Percentiles rank a stretch among this genome's conserved stretches.
phyloP scores from a whole-genome alignment of 2,329 filamentous ascomycete species.

The Cercospora zeina region DNA sequence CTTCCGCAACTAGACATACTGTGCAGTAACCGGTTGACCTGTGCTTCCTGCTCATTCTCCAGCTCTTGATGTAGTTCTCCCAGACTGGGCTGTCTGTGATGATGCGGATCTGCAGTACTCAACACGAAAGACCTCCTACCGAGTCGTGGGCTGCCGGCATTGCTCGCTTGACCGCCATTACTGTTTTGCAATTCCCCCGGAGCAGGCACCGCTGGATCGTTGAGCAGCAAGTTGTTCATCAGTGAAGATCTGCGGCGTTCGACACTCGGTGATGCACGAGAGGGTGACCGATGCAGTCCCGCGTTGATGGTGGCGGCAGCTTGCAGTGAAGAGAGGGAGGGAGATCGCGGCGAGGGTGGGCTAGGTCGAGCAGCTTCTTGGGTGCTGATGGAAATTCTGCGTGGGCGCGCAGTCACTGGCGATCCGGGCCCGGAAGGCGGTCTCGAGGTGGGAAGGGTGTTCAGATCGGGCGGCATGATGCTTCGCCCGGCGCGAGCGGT shows the following conservation, averaged over 20 bases:
- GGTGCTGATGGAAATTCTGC: conserved; percentile 40
- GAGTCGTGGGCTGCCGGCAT: conserved; percentile 31
- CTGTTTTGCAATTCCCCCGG: conserved; percentile 67
- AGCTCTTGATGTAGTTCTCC: conserved; percentile 78
- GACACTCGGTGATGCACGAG: conserved; percentile 46
- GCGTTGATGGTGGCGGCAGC: conserved; percentile 77
- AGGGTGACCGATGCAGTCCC: conserved; percentile 53
- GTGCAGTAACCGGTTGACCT: conserved; percentile 74
- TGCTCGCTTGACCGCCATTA: conserved; percentile 36
- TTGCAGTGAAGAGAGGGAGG: conserved; percentile 68
- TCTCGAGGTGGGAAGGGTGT: conserved; percentile 51
- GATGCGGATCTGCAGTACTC: conserved; percentile 54
- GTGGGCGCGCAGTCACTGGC: conserved; percentile 34
- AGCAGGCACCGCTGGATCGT: conserved; percentile 66
- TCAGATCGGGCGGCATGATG: conserved; percentile 59
- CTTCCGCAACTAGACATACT: background rate
- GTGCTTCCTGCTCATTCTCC: conserved; percentile 75
- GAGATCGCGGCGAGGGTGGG: conserved; percentile 62
- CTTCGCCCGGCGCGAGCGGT: background rate
- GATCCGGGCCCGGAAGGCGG: conserved; percentile 40
- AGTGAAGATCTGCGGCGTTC: conserved; percentile 67
- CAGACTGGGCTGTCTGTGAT: conserved; percentile 68
- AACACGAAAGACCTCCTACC: conserved; percentile 44
- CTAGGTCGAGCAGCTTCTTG: conserved; percentile 44
- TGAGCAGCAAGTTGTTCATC: conserved; percentile 71